Conservation (phyloP, 2,329 filamentous ascomycete genomes). For the Arthrobotrys conoides region DNA sequence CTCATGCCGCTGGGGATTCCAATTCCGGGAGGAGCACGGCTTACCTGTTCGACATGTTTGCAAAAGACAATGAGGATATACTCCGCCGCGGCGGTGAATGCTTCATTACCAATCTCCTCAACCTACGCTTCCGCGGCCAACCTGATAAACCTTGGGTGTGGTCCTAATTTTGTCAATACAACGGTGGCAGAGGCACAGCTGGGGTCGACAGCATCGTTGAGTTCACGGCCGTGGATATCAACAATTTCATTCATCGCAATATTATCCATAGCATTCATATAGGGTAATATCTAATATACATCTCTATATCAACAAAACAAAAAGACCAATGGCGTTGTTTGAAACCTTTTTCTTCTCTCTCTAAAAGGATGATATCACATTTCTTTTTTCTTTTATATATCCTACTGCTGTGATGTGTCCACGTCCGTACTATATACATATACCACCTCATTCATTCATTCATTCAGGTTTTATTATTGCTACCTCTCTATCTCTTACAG, state of each 20-base stretch:
- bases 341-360: conserved; percentile 14
- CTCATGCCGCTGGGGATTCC: conserved; percentile 83
- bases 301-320: conserved; percentile 33
- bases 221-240: conserved; percentile 59
- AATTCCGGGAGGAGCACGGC: conserved; percentile 77
- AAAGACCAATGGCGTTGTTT: conserved; percentile 28
- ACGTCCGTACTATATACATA: conserved; percentile 48
- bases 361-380: conserved; percentile 2
- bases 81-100: conserved; percentile 77
- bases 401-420: conserved; percentile 56
- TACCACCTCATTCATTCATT: conserved; percentile 41
- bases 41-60: conserved; percentile 82
- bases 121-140: conserved; percentile 81
- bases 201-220: conserved; percentile 47
- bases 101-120: conserved; percentile 75
- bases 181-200: conserved; percentile 66
- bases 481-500: not conserved
- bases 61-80: conserved; percentile 86
- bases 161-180: conserved; percentile 71
- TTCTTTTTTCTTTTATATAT: conserved; percentile 37
- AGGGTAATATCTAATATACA: conserved; percentile 49
- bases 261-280: conserved; percentile 58
- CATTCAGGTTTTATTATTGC: not conserved
- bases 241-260: conserved; percentile 57
- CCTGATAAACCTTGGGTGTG: conserved; percentile 78